Conservation (phyloP, 2,329 filamentous ascomycete genomes). For the Fusarium concolor region DNA sequence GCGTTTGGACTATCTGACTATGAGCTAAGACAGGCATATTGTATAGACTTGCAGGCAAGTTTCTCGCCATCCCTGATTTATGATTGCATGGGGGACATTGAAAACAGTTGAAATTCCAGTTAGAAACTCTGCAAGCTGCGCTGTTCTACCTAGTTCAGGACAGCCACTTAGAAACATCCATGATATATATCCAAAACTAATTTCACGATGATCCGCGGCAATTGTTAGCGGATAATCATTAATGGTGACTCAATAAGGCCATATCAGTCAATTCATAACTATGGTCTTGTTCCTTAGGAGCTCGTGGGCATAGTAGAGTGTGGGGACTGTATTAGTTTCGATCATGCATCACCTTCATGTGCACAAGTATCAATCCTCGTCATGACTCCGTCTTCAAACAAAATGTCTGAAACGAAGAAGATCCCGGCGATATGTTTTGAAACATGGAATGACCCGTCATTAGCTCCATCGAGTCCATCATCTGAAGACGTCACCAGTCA, state of each 20-base stretch:
- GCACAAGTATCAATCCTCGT: background rate
- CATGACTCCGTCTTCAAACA: background rate
- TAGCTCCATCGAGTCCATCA: background rate
- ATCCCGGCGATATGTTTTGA: background rate
- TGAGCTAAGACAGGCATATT: background rate
- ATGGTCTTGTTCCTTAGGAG: background rate
- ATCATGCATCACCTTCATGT: background rate
- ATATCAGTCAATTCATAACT: background rate
- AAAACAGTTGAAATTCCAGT: background rate
- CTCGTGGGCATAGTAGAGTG: too few relatives aligned
- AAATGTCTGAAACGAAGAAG: background rate
- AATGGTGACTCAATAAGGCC: background rate
- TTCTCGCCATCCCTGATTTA: background rate
- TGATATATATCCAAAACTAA: constrained; percentile 1
- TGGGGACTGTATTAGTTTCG: background rate
- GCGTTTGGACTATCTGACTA: constrained; percentile 2
- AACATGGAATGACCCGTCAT: background rate
- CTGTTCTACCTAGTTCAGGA: background rate
- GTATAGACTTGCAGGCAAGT: background rate
- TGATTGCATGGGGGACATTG: background rate
- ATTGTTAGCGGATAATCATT: background rate
- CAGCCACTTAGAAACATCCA: background rate
- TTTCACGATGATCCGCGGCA: background rate
- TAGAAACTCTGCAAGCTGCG: background rate
- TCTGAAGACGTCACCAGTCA: background rate